These are phyloP conservation scores for Pseudonitzschia delicatissima DNA, from an alignment of 108 stramenopile species.

Conservation along the genomic window DNA sequence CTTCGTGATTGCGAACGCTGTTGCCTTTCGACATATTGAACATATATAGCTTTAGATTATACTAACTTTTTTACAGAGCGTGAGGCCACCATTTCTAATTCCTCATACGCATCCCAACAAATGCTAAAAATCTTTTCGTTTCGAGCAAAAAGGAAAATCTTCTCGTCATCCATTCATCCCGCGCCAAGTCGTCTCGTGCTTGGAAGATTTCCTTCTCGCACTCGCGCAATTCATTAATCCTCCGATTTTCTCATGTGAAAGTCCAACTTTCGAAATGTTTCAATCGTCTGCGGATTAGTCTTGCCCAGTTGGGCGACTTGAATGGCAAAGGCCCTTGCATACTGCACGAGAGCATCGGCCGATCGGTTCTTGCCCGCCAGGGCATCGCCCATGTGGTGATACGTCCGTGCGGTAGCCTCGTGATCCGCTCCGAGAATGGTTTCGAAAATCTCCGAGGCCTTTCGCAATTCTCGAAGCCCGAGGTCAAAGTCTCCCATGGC, in stretches of 20 bases:
- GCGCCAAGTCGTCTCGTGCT: background rate
- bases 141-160: background rate
- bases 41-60: background rate
- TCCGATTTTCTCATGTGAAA: constrained; percentile 36
- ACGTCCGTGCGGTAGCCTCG: constrained; percentile 35
- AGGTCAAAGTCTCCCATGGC: constrained; percentile 27
- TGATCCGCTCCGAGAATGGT: constrained; percentile 34
- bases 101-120: background rate
- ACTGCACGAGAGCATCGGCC: constrained; percentile 31
- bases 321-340: constrained; percentile 36
- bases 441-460: constrained; percentile 35
- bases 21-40: too few relatives aligned
- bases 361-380: constrained; percentile 30
- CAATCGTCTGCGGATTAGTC: constrained; percentile 37
- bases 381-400: constrained; percentile 43
- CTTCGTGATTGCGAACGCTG: too few relatives aligned
- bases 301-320: constrained; percentile 29
- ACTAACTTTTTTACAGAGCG: background rate
- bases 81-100: background rate
- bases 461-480: constrained; percentile 37
- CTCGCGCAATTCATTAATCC: too few relatives aligned
- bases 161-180: background rate
- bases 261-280: constrained; percentile 37
- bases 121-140: background rate
- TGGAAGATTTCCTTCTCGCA: background rate